Conservation (phyloP, 192 early-diverging fungal genomes). For the Rhizophlyctis rosea region DNA sequence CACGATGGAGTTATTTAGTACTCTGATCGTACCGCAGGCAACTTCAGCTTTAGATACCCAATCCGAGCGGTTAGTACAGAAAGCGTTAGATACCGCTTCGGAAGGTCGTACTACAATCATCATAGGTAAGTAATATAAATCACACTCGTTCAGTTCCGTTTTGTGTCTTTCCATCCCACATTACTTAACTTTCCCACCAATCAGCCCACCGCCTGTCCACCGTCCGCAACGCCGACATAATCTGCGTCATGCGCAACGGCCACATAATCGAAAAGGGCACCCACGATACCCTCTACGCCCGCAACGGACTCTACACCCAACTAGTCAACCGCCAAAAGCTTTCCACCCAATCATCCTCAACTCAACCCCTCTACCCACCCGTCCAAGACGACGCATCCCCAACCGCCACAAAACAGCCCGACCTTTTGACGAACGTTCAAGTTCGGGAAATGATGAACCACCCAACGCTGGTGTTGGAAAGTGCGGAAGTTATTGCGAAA, state of each 20-base stretch:
- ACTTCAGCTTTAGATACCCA: conserved; percentile 46
- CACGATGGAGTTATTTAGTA: too few relatives aligned
- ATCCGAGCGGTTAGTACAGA: conserved; percentile 43
- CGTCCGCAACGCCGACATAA: conserved; percentile 40
- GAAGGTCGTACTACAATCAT: conserved; percentile 75
- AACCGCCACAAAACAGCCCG: conserved; percentile 51
- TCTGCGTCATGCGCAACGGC: conserved; percentile 39
- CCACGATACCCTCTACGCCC: conserved; percentile 24
- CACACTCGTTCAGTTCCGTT: too few relatives aligned
- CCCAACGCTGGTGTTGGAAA: conserved; percentile 39
- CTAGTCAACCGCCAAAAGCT: conserved; percentile 44
- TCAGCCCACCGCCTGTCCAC: conserved; percentile 73
- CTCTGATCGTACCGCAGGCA: too few relatives aligned
- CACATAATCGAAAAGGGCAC: conserved; percentile 41
- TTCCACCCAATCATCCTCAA: too few relatives aligned
- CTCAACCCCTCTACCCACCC: too few relatives aligned
- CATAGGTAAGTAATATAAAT: too few relatives aligned
- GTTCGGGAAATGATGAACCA: conserved; percentile 52
- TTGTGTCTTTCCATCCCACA: too few relatives aligned
- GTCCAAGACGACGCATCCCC: conserved; percentile 5
- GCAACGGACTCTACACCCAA: conserved; percentile 30
- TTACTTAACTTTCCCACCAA: too few relatives aligned
- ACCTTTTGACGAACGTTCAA: conserved; percentile 73
- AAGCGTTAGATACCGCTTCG: conserved; percentile 37
- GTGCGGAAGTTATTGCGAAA: conserved; percentile 28